Base-by-base conservation (phyloP, 441 rosid species). In the Viola pubescens region DNA sequence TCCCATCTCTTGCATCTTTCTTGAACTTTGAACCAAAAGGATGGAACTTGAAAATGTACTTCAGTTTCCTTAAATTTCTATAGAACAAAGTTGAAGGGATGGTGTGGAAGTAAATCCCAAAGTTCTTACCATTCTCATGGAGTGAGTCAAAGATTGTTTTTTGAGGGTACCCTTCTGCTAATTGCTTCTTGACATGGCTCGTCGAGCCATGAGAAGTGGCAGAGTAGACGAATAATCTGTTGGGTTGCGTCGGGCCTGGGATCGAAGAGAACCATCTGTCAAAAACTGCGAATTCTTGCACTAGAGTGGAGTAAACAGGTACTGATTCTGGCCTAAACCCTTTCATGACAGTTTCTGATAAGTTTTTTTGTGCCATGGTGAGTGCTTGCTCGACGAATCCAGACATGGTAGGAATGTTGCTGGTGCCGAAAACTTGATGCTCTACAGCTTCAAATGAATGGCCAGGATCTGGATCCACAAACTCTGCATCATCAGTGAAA, bases 391-490 rank as follows among this genome's bases (percentile, higher is more conserved):
- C 85, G 16, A 82, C 98, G 61, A 92, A 92, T 14, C 98, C 98
- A 64, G 74, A 62, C 98, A 92, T 92, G 13, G 98, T 73, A 46
- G 95, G 95, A 59, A 82, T 59, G 38, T 77, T 71, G 56, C 78
- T 75, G 38, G 81, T 76, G 49, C 95, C 97, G 52, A 87, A 92
- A 7, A 92, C 91, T 70, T 89, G 98, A 45, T 84, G 77, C 62
- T 69, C 73, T 39, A 92, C 97, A 19, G 71, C 98, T 72, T 92
- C 90, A 38, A 92, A 92, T 34, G 97, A 84, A 69, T 92, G 98
- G n/a, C 94, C 97, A 46, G 95, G 97, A 77, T 92, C 98, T 65
- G 95, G 94, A 73, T 92, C 98, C 80, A 89, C 91, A 62, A 85
- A 92, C 69, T 84, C 84, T 4, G 98, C 97, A 48, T 85, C 95